Evolutionary conservation across 306 rosid species (phyloP).

Genomic region (Potentilla sterilis): DNA sequence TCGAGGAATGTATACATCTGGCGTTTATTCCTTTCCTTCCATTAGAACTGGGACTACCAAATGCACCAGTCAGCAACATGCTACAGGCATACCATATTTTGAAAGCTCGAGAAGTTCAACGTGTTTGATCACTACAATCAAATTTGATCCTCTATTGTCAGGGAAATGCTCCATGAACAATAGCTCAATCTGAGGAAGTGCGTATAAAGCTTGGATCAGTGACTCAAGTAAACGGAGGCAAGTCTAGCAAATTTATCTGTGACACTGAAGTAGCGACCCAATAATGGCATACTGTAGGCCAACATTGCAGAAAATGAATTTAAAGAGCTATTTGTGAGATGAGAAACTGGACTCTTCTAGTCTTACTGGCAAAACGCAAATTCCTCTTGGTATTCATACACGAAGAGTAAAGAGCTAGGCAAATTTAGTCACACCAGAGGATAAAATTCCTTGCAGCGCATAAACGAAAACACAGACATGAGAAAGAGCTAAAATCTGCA

Average conservation of each 20-base stretch:
- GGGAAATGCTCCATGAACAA: neutral
- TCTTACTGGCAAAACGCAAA: neutral
- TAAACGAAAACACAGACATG: constrained; percentile 2
- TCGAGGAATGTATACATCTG: too few relatives aligned
- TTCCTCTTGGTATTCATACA: neutral
- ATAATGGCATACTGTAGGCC: neutral
- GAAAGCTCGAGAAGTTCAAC: neutral
- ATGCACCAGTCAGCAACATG: neutral
- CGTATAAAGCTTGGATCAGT: neutral
- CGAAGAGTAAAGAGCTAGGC: neutral
- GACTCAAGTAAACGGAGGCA: neutral
- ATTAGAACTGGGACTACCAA: neutral
- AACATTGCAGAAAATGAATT: neutral
- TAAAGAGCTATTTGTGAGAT: neutral
- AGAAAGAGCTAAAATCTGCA: constrained; percentile 14
- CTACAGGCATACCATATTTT: neutral
- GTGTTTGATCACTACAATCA: neutral
- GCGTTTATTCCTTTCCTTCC: neutral
- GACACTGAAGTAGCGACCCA: neutral
- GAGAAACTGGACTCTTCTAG: neutral
- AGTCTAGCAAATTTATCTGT: neutral
- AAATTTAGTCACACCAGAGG: neutral
- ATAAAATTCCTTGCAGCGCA: neutral
- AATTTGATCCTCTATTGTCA: neutral
- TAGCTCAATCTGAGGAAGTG: neutral